Evolutionary conservation across 2,329 filamentous ascomycete species (phyloP), one percentile per base, ranked within the genome.

Genomic region (Ophiostoma triangulosporum): DNA sequence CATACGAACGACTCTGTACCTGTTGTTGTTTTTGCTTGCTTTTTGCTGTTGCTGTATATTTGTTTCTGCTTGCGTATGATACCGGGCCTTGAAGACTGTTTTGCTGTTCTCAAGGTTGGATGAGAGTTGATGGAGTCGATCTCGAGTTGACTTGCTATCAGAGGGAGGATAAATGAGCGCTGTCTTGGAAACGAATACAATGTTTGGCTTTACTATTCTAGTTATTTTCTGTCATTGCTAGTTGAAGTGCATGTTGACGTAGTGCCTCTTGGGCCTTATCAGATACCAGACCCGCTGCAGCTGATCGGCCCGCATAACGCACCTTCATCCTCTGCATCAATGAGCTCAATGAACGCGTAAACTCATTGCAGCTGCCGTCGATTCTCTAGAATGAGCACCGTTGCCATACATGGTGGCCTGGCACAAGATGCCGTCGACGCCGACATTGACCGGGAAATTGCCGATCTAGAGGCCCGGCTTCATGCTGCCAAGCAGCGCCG

Each of bases 361-460:
- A n/a, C 32, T n/a, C 32, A 35, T 35, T 35, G n/a, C n/a, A n/a
- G n/a, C n/a, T n/a, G n/a, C n/a, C n/a, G n/a, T n/a, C n/a, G 12
- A 14, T 15, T 15, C 17, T 12, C 14, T 20, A 27, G 6, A 29
- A 46, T 46, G 43, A 46, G 43, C 43, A 15, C 15, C 14, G 17
- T 40, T 7, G 26, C 40, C 14, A 2, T 31, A 6, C 36, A 40
- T 3, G n/a, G 43, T 6, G 26, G 26, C 35, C 5, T n/a, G 15
- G 35, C 35, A 15, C 35, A n/a, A n/a, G 35, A 17, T 17, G 36
- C n/a, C 27, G 29, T 11, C 46, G n/a, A 64, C 31, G 60, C 63
- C 3, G 58, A 59, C 12, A 63, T 69, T 27, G 66, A 73, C 56
- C 64, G 74, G 64, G 80, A 86, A 64, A 79, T 86, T 57, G 67